Conservation (phyloP, 805 yeast genomes). For the Ogataea methylovora region DNA sequence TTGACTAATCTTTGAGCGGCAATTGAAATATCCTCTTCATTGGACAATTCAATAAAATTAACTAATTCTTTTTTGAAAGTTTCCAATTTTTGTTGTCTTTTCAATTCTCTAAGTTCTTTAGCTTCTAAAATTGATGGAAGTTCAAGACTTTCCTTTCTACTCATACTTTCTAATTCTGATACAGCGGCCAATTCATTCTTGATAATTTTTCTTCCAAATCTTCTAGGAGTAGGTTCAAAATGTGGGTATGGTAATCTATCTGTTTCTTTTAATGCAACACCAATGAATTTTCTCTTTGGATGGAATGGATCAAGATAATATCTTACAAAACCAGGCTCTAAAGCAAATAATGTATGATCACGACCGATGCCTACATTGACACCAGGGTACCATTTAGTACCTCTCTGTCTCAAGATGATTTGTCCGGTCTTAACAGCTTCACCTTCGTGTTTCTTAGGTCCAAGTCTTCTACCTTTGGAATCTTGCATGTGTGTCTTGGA, state of each 20-base stretch:
- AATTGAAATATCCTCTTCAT: slow-evolving; percentile 23
- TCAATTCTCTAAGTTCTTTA: slow-evolving; percentile 31
- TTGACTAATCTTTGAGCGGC: slow-evolving; percentile 48
- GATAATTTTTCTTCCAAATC: slow-evolving; percentile 67
- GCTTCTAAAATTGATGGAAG: slow-evolving; percentile 42
- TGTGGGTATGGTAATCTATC: slow-evolving; percentile 78
- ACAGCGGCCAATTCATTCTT: slow-evolving; percentile 41
- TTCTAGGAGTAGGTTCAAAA: slow-evolving; percentile 79
- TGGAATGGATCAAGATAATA: slow-evolving; percentile 95
- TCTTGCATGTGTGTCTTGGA: slow-evolving; percentile 91
- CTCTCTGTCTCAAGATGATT: slow-evolving; percentile 88
- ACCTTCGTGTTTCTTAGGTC: slow-evolving; percentile 84
- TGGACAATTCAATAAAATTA: slow-evolving; percentile 13
- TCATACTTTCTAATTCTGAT: slow-evolving; percentile 52
- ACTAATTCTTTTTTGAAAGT: slow-evolving; percentile 19
- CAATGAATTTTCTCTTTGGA: slow-evolving; percentile 84
- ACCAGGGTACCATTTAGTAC: slow-evolving; percentile 92
- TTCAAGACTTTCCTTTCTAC: slow-evolving; percentile 59
- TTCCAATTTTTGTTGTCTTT: slow-evolving; percentile 25
- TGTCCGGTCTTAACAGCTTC: slow-evolving; percentile 72
- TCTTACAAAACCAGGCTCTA: slow-evolving; percentile 89
- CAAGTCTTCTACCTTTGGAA: slow-evolving; percentile 91
- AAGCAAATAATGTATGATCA: slow-evolving; percentile 88
- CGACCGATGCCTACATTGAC: slow-evolving; percentile 85
- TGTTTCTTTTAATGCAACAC: slow-evolving; percentile 67